These are phyloP conservation scores for Globisporangium spinosum DNA, from an alignment of 352 stramenopile species.

Conservation along the genomic window DNA sequence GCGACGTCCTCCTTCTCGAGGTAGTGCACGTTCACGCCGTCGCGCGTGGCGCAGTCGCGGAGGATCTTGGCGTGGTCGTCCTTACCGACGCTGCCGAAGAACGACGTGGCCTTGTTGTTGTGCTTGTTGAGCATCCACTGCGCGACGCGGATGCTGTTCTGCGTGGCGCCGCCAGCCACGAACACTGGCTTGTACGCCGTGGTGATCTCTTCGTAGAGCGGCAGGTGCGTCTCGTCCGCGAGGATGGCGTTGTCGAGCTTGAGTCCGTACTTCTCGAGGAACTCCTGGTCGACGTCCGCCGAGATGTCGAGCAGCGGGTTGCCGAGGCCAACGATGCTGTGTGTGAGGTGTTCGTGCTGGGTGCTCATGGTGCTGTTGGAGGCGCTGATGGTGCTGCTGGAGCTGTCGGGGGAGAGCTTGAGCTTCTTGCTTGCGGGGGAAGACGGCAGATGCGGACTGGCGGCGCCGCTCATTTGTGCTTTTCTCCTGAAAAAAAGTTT, in stretches of 20 bases:
- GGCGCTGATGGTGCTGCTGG: neutral
- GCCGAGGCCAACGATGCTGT: conserved; percentile 93
- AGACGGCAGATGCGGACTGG: conserved; percentile 19
- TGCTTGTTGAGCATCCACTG: conserved; percentile 97
- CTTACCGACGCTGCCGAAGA: conserved; percentile 96
- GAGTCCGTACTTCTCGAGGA: conserved; percentile 96
- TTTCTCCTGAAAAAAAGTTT: neutral
- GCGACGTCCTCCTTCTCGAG: conserved; percentile 91
- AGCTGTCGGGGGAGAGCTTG: conserved; percentile 10
- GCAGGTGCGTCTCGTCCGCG: conserved; percentile 96
- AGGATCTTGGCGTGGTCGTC: conserved; percentile 93
- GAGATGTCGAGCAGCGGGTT: conserved; percentile 99
- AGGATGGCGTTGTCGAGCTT: conserved; percentile 96
- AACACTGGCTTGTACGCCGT: conserved; percentile 91
- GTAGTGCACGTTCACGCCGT: conserved; percentile 97
- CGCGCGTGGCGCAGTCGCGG: conserved; percentile 89
- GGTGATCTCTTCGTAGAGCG: conserved; percentile 95
- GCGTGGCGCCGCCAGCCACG: conserved; percentile 97
- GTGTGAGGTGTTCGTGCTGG: conserved; percentile 52
- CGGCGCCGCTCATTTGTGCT: conserved; percentile 10
- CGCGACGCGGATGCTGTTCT: conserved; percentile 99
- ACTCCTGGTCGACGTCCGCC: conserved; percentile 89
- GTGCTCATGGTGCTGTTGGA: conserved; percentile 16
- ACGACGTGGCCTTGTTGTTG: conserved; percentile 87
- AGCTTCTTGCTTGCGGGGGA: conserved; percentile 24